These are phyloP conservation scores for Primulina eburnea DNA, from an alignment of 257 asterid species.

Conservation along the genomic window DNA sequence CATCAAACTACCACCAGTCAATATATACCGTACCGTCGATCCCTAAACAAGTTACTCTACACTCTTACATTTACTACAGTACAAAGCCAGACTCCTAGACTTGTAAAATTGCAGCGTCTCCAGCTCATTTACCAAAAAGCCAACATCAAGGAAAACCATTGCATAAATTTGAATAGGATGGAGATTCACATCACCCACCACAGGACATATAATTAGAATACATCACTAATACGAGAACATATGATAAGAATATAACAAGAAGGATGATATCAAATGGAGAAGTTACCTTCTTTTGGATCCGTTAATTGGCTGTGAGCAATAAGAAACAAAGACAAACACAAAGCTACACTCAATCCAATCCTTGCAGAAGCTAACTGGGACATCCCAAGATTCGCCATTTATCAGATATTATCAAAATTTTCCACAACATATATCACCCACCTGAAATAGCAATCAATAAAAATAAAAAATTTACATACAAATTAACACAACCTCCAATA, in stretches of 20 bases:
- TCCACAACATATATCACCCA: constrained; percentile 28
- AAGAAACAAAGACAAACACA: constrained; percentile 52
- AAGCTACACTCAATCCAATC: constrained; percentile 37
- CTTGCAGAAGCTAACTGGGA: constrained; percentile 26
- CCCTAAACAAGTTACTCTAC: neutral
- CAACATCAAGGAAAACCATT: neutral
- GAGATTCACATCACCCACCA: neutral
- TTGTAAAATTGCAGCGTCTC: neutral
- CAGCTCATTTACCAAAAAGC: neutral
- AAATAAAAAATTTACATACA: constrained; percentile 17
- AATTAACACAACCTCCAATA: constrained; percentile 14
- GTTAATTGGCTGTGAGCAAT: constrained; percentile 53
- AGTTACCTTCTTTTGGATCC: constrained; percentile 75
- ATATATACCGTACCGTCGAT: neutral
- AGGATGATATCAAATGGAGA: neutral
- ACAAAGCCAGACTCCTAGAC: neutral
- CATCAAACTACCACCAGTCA: neutral
- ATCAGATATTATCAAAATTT: constrained; percentile 25
- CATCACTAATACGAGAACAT: neutral
- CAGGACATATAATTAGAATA: neutral
- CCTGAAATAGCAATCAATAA: constrained; percentile 30
- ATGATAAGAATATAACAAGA: neutral
- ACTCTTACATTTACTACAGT: neutral
- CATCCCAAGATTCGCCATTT: constrained; percentile 36
- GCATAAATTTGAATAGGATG: neutral